These are phyloP conservation scores for Ailanthus altissimus DNA, from an alignment of 345 rosid genomes.

Conservation along the genomic window DNA sequence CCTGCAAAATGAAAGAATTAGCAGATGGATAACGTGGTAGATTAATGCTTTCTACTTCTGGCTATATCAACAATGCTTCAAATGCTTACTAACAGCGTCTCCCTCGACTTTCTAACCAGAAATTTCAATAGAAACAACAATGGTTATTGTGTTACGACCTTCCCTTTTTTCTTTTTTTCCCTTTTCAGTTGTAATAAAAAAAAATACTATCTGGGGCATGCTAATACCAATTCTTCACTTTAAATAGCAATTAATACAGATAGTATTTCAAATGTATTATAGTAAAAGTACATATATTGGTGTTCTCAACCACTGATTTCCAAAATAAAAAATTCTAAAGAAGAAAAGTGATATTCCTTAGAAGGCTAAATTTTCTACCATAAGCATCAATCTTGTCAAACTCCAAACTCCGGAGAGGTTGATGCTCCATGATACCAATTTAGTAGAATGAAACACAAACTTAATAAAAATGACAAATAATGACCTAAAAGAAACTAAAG, in stretches of 20 bases:
- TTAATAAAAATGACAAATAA: neutral
- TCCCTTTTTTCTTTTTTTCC: neutral
- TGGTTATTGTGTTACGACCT: neutral
- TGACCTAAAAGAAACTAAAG: neutral
- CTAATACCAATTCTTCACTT: neutral
- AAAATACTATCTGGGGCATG: neutral
- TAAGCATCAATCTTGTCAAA: neutral
- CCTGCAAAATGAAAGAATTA: conserved; percentile 51
- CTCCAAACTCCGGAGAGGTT: neutral
- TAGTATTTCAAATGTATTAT: neutral
- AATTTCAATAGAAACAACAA: neutral
- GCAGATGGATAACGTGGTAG: neutral
- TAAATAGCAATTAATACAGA: neutral
- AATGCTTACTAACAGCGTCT: neutral
- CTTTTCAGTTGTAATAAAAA: neutral
- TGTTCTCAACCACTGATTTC: neutral
- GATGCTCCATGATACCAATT: neutral
- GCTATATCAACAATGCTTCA: neutral
- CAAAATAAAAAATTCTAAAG: neutral
- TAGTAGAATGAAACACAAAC: neutral
- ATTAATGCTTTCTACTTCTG: neutral
- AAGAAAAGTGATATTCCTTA: neutral
- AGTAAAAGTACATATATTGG: neutral
- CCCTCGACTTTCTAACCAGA: neutral
- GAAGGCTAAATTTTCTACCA: neutral